Conservation (phyloP, 371 early-diverging fungal species). For the Mortierella sp. region DNA sequence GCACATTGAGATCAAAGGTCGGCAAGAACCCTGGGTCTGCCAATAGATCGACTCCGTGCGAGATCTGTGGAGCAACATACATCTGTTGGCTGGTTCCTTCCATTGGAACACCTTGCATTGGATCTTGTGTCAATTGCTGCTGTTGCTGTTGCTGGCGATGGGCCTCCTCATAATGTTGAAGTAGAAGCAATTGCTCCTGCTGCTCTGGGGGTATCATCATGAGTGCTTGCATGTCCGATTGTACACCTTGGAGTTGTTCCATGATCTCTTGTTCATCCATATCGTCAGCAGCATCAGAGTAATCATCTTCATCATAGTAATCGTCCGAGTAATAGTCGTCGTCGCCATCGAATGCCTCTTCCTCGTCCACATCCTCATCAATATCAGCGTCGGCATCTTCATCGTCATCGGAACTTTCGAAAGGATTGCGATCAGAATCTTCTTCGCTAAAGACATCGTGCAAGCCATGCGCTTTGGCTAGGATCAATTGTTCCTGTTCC, state of each 20-base stretch:
- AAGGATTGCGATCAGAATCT: conserved; percentile 44
- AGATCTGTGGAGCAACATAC: background rate
- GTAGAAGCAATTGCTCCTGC: conserved; percentile 47
- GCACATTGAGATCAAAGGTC: conserved; percentile 28
- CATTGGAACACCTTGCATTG: background rate
- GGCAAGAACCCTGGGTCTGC: conserved; percentile 13
- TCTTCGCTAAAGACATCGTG: conserved; percentile 52
- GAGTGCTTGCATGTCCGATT: conserved; percentile 44
- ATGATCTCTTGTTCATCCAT: conserved; percentile 38
- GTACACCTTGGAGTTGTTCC: conserved; percentile 28
- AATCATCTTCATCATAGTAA: conserved; percentile 34
- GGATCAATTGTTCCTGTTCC: conserved; percentile 37
- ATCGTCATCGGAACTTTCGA: conserved; percentile 44
- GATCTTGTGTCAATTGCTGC: background rate
- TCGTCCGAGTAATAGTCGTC: conserved; percentile 31
- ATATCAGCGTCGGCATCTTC: conserved; percentile 16
- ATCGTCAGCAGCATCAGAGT: conserved; percentile 29
- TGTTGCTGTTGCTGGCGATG: conserved; percentile 45
- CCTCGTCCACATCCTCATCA: conserved; percentile 29
- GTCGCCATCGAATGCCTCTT: conserved; percentile 34
- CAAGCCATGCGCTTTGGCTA: conserved; percentile 38
- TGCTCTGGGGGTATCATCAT: conserved; percentile 54
- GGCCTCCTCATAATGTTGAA: conserved; percentile 47
- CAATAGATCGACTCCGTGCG: conserved; percentile 9
- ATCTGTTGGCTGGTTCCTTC: background rate